Percentiles rank a stretch among this genome's conserved stretches.
Evolutionary conservation across 495 filamentous ascomycete genomes (phyloP).

Genomic region (Penicillium crystallinum): DNA sequence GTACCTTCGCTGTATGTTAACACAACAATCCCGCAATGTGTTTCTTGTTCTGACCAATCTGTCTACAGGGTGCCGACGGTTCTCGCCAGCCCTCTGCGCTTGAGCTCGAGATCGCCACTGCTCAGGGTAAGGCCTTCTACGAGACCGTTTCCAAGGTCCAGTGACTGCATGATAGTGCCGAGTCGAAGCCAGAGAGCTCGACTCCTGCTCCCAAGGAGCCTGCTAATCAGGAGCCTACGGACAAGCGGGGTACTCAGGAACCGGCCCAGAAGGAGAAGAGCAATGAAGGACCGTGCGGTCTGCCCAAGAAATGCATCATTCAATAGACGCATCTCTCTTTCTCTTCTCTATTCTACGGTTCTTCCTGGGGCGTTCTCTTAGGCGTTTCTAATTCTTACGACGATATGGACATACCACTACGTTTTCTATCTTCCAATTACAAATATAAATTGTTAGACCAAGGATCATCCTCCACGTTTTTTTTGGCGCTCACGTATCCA

Average conservation of each 20-base stretch:
- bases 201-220: constrained; percentile 21
- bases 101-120: constrained; percentile 73
- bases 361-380: constrained; percentile 15
- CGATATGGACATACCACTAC: constrained; percentile 6
- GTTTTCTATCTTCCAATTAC: neutral
- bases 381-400: constrained; percentile 17
- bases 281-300: constrained; percentile 59
- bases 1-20: constrained; percentile 72
- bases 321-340: constrained; percentile 28
- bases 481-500: too few relatives aligned
- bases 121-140: constrained; percentile 86
- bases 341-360: constrained; percentile 9
- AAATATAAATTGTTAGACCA: neutral
- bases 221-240: constrained; percentile 19
- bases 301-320: constrained; percentile 64
- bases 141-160: constrained; percentile 66
- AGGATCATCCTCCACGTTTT: too few relatives aligned
- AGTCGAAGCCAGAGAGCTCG: constrained; percentile 28
- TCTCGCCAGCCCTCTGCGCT: constrained; percentile 68
- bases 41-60: neutral
- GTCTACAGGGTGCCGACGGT: constrained; percentile 56
- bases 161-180: constrained; percentile 74
- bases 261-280: constrained; percentile 33
- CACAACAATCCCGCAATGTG: too few relatives aligned
- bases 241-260: constrained; percentile 26